Evolutionary conservation across 176 grass and related monocot species (phyloP).

Genomic region (Neostapfia colusana): DNA sequence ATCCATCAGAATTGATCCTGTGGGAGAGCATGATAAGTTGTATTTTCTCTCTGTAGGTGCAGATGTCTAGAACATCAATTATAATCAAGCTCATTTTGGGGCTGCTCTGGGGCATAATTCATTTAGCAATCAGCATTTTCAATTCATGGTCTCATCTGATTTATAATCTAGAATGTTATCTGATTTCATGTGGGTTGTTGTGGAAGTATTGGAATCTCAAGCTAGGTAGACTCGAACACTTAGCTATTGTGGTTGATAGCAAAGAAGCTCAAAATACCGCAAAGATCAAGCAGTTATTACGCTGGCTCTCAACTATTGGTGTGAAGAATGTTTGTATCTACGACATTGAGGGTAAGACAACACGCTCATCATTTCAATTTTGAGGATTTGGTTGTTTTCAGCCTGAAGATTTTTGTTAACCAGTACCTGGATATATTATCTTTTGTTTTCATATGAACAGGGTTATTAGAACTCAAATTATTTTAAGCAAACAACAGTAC

Average conservation of each 20-base stretch:
- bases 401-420: constrained; percentile 4
- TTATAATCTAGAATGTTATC: constrained; percentile 52
- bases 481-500: constrained; percentile 1
- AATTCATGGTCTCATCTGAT: constrained; percentile 57
- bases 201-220: constrained; percentile 61
- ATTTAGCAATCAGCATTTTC: constrained; percentile 51
- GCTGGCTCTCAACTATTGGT: constrained; percentile 57
- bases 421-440: neutral
- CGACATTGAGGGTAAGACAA: constrained; percentile 70
- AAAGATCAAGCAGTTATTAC: constrained; percentile 67
- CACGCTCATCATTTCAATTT: constrained; percentile 19
- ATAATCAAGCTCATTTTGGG: constrained; percentile 57
- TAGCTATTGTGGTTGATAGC: constrained; percentile 87
- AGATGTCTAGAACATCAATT: constrained; percentile 55
- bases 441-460: constrained; percentile 11
- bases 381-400: constrained; percentile 17
- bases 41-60: constrained; percentile 34
- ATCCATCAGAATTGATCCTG: neutral
- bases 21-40: constrained; percentile 15
- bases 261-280: constrained; percentile 70
- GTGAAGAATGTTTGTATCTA: constrained; percentile 81
- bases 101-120: constrained; percentile 64
- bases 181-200: constrained; percentile 69
- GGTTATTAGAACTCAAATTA: constrained; percentile 22
- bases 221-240: constrained; percentile 48